Percentiles rank a stretch among this genome's conserved stretches.
Evolutionary conservation across 2,329 filamentous ascomycete genomes (phyloP).

Genomic region (Fusarium poae): DNA sequence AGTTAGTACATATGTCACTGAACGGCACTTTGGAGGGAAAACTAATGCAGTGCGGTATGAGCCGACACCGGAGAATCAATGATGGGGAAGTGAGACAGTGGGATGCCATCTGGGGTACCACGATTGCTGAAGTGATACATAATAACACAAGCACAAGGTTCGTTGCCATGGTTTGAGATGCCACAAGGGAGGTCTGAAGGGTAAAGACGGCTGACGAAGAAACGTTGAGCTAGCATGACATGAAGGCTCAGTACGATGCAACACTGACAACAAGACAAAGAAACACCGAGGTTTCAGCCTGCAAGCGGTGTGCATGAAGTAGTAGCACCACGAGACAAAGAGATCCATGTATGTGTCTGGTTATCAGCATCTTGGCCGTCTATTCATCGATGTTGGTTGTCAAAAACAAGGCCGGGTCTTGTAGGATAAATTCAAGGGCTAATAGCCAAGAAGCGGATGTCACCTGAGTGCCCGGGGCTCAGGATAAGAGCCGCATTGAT

Average conservation of each 20-base stretch:
- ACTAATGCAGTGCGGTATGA: constrained; percentile 1
- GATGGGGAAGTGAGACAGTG: constrained; percentile 34
- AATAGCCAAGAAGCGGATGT: constrained; percentile 23
- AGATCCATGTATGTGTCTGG: constrained; percentile 9
- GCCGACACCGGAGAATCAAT: constrained; percentile 28
- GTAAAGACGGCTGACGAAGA: neutral
- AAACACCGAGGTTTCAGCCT: constrained; percentile 21
- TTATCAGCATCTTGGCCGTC: constrained; percentile 2
- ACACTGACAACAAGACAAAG: constrained; percentile 22
- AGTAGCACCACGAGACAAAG: constrained; percentile 17
- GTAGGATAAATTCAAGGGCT: constrained; percentile 12
- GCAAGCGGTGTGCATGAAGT: constrained; percentile 31
- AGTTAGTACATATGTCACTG: neutral
- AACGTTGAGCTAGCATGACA: constrained; percentile 9
- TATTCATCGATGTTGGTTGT: constrained; percentile 4
- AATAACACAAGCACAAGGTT: constrained; percentile 20
- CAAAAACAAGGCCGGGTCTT: constrained; percentile 35
- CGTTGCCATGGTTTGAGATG: constrained; percentile 26
- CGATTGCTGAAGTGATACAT: constrained; percentile 19
- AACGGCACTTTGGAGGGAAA: neutral
- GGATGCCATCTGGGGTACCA: constrained; percentile 22
- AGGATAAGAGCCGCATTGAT: constrained; percentile 35
- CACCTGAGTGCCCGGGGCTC: constrained; percentile 32
- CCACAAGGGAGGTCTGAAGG: neutral
- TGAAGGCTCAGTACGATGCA: constrained; percentile 9